phyloP scores from a whole-genome alignment of 306 rosid genomes.

The Inga oerstediana region DNA sequence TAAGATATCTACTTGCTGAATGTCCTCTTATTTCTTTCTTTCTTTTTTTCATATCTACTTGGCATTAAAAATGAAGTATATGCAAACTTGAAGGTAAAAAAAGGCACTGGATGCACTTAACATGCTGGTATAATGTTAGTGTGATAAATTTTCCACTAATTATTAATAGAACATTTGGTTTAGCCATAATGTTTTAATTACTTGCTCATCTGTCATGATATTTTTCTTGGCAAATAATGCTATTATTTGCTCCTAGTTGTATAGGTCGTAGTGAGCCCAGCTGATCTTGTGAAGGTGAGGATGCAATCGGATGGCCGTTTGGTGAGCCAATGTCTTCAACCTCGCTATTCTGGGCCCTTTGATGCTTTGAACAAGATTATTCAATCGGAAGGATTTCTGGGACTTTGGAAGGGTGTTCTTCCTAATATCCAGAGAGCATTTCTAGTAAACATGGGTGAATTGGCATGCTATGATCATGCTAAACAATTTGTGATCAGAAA shows the following conservation, averaged over 20 bases:
- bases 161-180: neutral
- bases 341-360: slow-evolving; percentile 70
- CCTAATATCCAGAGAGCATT: slow-evolving; percentile 89
- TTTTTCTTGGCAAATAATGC: slow-evolving; percentile 28
- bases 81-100: neutral
- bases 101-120: neutral
- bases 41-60: neutral
- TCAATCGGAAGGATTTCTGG: slow-evolving; percentile 64
- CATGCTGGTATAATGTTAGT: slow-evolving; percentile 16
- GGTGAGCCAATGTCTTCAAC: slow-evolving; percentile 65
- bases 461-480: slow-evolving; percentile 87
- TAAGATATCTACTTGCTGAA: neutral
- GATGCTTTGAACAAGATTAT: slow-evolving; percentile 75
- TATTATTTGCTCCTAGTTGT: slow-evolving; percentile 43
- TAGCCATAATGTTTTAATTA: slow-evolving; percentile 9
- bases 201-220: neutral
- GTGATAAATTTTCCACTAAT: neutral
- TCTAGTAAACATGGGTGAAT: slow-evolving; percentile 91
- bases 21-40: neutral
- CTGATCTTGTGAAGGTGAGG: slow-evolving; percentile 95
- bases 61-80: neutral
- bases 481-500: slow-evolving; percentile 65
- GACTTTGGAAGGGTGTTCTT: slow-evolving; percentile 87
- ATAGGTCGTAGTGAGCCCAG: slow-evolving; percentile 92
- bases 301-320: slow-evolving; percentile 84